These are phyloP conservation scores for Ophiostoma perfectum DNA, from an alignment of 2,329 filamentous ascomycete genomes.

Conservation along the genomic window DNA sequence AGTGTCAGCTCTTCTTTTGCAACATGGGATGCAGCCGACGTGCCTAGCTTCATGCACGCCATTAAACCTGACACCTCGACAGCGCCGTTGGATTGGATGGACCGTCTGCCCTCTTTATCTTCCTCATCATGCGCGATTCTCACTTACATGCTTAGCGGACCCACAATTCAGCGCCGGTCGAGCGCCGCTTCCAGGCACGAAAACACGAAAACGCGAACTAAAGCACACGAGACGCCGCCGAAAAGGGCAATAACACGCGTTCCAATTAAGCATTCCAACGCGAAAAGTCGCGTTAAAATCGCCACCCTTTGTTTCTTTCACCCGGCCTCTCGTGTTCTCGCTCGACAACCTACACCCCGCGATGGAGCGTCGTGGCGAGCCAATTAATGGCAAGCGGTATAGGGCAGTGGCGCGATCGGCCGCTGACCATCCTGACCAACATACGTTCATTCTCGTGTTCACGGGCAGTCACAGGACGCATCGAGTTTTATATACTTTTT, in stretches of 20 bases:
- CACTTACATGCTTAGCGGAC: conserved; percentile 13
- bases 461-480: too few species aligned
- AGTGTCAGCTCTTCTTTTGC: background rate
- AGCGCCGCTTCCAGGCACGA: background rate
- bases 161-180: background rate
- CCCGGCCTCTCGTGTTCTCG: background rate
- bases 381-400: conserved; percentile 1
- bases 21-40: background rate
- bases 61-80: background rate
- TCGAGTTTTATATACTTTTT: background rate
- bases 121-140: background rate
- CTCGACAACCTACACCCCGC: background rate
- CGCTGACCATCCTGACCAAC: too few species aligned
- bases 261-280: conserved; percentile 8
- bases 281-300: conserved; percentile 9
- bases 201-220: conserved; percentile 7
- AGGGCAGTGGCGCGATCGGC: too few species aligned
- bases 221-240: background rate
- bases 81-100: too few species aligned
- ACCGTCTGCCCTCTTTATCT: too few species aligned
- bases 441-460: too few species aligned
- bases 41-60: background rate
- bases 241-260: background rate
- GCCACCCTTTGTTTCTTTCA: background rate
- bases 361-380: background rate